Evolutionary conservation across 441 rosid genomes (phyloP).

Genomic region (Theobroma grandiflorum): DNA sequence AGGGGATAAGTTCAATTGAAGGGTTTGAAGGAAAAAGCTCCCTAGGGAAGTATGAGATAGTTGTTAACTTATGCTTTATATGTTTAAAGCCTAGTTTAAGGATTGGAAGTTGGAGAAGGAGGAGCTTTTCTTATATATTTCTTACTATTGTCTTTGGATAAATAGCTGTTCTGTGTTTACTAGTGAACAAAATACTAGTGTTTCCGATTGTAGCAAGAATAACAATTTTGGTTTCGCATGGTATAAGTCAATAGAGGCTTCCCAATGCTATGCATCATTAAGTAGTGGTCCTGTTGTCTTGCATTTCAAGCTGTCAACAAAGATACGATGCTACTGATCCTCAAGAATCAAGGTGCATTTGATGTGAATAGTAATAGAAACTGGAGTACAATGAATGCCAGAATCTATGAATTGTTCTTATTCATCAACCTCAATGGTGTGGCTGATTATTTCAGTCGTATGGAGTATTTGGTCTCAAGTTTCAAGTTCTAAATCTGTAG

Average conservation of each 20-base stretch:
- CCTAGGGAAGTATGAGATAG: neutral
- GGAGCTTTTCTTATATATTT: neutral
- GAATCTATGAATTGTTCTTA: neutral
- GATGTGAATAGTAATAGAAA: neutral
- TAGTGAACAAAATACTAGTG: neutral
- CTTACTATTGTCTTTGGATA: neutral
- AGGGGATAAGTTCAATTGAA: neutral
- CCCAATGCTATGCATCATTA: neutral
- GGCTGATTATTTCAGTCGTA: neutral
- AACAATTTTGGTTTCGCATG: neutral
- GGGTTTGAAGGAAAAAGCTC: neutral
- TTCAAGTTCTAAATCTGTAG: neutral
- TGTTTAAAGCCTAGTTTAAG: neutral
- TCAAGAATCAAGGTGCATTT: neutral
- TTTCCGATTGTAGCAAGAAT: neutral
- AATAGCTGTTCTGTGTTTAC: neutral
- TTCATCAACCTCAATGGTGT: slow-evolving; percentile 1
- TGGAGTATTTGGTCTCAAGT: neutral
- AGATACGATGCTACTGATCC: neutral
- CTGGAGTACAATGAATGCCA: neutral
- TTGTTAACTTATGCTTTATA: neutral
- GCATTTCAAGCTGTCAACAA: neutral
- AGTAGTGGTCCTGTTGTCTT: neutral
- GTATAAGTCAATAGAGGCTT: neutral
- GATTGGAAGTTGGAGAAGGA: neutral